These are phyloP conservation scores for Cicer bijugum DNA, from an alignment of 306 rosid genomes.

Conservation along the genomic window DNA sequence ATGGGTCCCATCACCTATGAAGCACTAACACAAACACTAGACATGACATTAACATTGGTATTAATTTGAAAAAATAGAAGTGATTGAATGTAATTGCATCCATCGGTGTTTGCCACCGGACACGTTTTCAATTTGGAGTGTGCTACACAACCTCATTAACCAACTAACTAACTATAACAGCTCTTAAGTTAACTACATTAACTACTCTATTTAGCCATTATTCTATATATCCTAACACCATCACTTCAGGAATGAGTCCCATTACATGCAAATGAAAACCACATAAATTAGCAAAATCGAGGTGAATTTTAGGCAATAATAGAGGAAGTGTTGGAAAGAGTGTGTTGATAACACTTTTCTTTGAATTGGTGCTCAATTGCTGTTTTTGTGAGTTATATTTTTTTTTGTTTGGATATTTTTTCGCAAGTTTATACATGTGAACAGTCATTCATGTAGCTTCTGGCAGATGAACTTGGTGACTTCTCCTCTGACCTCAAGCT, in stretches of 20 bases:
- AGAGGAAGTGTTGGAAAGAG: background rate
- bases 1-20: background rate
- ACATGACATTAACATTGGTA: background rate
- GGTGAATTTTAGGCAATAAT: background rate
- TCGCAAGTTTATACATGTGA: constrained; percentile 43
- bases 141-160: background rate
- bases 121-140: background rate
- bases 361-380: constrained; percentile 7
- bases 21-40: background rate
- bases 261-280: background rate
- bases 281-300: background rate
- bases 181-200: too few species aligned
- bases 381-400: constrained; percentile 5
- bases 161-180: too few species aligned
- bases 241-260: background rate
- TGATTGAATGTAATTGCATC: background rate
- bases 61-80: background rate
- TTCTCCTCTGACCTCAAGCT: constrained; percentile 82
- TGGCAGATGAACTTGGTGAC: constrained; percentile 97
- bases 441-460: constrained; percentile 52
- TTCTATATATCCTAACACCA: background rate
- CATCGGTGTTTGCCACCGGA: background rate
- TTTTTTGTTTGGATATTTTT: constrained; percentile 39
- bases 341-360: background rate
- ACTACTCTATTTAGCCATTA: too few species aligned